These are phyloP conservation scores for Asparagopsis taxiformis DNA, from an alignment of 31 red algal genomes.

Conservation along the genomic window DNA sequence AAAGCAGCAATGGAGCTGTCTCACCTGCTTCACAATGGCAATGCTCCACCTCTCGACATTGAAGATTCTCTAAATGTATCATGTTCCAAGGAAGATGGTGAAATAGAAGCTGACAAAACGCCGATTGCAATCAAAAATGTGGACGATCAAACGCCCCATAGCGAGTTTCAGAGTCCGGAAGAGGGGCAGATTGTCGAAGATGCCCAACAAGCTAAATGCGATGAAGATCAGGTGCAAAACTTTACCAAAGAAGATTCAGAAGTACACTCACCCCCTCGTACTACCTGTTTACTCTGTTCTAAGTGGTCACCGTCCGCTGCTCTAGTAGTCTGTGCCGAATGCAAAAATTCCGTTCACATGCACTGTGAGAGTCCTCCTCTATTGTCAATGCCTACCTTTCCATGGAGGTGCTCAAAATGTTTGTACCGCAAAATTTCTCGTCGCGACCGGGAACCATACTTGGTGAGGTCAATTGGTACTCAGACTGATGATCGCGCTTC, in stretches of 20 bases:
- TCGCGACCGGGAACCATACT: not conserved
- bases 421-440: slow-evolving; percentile 1
- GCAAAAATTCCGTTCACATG: slow-evolving; percentile 29
- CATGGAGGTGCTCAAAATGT: slow-evolving; percentile 58
- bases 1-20: too few relatives aligned
- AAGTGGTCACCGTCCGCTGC: slow-evolving; percentile 7
- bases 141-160: too few relatives aligned
- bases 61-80: too few relatives aligned
- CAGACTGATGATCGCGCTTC: slow-evolving; percentile 69
- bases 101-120: too few relatives aligned
- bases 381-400: slow-evolving; percentile 24
- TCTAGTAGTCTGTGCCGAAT: slow-evolving; percentile 31
- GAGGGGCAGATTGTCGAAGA: too few relatives aligned
- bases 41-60: too few relatives aligned
- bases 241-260: not conserved
- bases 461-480: slow-evolving; percentile 27
- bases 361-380: slow-evolving; percentile 59
- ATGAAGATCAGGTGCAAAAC: not conserved
- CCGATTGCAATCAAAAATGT: too few relatives aligned
- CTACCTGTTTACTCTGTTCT: slow-evolving; percentile 26
- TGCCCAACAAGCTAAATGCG: too few relatives aligned
- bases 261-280: not conserved
- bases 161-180: too few relatives aligned
- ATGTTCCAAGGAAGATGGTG: too few relatives aligned
- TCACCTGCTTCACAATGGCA: too few relatives aligned